Base-by-base conservation (phyloP, 345 rosid species). In the Eutrema japonicum region DNA sequence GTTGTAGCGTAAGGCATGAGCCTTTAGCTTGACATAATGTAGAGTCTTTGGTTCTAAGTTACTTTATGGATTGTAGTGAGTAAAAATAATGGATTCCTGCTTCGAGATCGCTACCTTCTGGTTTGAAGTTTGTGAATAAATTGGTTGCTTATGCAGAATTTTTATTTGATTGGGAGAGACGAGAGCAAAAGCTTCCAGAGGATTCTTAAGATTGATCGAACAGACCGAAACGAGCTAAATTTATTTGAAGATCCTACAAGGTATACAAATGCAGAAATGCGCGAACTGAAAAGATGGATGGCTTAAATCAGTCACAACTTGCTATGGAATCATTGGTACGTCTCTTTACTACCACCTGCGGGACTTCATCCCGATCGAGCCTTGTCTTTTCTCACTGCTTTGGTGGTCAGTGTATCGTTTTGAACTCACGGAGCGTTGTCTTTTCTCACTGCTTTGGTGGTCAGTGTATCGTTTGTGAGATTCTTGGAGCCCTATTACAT, bases 401-500 rank as follows among this genome's bases (percentile, higher is more conserved):
- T n/a, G n/a, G n/a, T n/a, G n/a, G n/a, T n/a, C n/a, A n/a, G 73
- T 83, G 63, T 77, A 94, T 97, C 97, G 41, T 88, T 94, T 71
- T n/a, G n/a, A n/a, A n/a, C n/a, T n/a, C n/a, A n/a, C n/a, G n/a
- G 1, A 0, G 1, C 37, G 12, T n/a, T 55, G 41, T 8, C 41
- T n/a, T 14, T 35, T 4, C 13, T 14, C 8, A 14, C 8, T 60
- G n/a, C 16, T 30, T 22, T 54, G 53, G 43, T 71, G 72, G 55
- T n/a, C 66, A 48, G 73, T 83, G 63, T 77, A 94, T 97, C 97
- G 41, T 88, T 94, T 71, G 60, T 89, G 61, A 94, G 79, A 72
- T 89, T 94, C 77, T 81, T 94, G 93, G 98, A 87, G 61, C 97
- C 97, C 4, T 83, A 85, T 75, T 91, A 94, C 82, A 89, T 94